These are phyloP conservation scores for Raffaelea ambrosiae DNA, from an alignment of 2,329 filamentous ascomycete genomes.

Conservation along the genomic window DNA sequence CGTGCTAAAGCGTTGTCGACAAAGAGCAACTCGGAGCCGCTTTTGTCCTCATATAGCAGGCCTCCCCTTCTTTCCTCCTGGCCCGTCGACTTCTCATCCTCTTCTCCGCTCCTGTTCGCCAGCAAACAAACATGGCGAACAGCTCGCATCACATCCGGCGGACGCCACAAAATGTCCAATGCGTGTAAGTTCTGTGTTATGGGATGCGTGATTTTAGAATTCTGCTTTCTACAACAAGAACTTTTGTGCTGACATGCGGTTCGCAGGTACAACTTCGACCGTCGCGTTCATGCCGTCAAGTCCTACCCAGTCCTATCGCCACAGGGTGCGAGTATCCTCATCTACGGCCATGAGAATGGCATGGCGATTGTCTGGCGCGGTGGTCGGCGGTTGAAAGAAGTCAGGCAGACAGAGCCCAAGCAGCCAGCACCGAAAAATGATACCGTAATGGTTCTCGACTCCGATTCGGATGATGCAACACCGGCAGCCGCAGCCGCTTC, in stretches of 20 bases:
- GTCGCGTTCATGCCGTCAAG: slow-evolving; percentile 51
- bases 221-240: too few relatives aligned
- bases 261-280: slow-evolving; percentile 49
- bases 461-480: slow-evolving; percentile 39
- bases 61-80: neutral
- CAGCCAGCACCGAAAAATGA: slow-evolving; percentile 25
- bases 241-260: neutral
- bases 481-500: slow-evolving; percentile 11
- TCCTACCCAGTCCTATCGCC: slow-evolving; percentile 53
- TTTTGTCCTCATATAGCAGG: neutral
- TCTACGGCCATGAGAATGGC: slow-evolving; percentile 57
- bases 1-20: too few relatives aligned
- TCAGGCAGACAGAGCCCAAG: slow-evolving; percentile 21
- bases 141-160: slow-evolving; percentile 23
- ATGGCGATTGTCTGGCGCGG: slow-evolving; percentile 55
- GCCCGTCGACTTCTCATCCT: neutral
- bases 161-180: slow-evolving; percentile 27
- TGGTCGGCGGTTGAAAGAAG: slow-evolving; percentile 47
- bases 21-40: neutral
- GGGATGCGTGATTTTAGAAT: too few relatives aligned
- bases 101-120: neutral
- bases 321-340: slow-evolving; percentile 53
- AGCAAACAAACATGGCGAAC: slow-evolving; percentile 10
- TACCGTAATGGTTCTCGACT: slow-evolving; percentile 54
- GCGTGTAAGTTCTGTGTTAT: slow-evolving; percentile 19